Evolutionary conservation across 148 eudicot genomes (phyloP), one percentile per base, ranked within the genome.

Genomic region (Drosera capensis): DNA sequence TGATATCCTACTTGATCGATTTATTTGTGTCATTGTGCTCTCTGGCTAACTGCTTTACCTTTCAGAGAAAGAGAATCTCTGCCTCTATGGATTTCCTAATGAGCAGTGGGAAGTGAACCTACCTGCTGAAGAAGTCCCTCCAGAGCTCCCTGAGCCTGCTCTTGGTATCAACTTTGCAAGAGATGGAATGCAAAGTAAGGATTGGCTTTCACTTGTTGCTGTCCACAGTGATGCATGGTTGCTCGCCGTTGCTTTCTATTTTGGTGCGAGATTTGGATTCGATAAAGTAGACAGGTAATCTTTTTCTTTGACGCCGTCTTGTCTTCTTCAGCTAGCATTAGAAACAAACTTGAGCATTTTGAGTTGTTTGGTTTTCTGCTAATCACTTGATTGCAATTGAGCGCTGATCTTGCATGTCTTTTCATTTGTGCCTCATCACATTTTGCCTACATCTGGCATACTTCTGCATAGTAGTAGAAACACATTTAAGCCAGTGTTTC

Each of bases 61-160:
- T 49, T 40, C 45, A 41, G 45, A 41, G 22, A 41, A 41, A 41
- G 48, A 22, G 26, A 44, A 44, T 23, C 48, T 44, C 14, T 44
- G 30, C 29, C 48, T 44, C 1, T 44, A 44, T n/a, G 30, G 26
- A 13, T 44, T 14, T 15, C 48, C 48, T 9, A 44, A 44, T 23
- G 48, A 23, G 3, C 48, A 44, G n/a, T 44, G 48, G 48, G 48
- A 64, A 34, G 68, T 64, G 19, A 64, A 58, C 31, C 52, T 64
- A 17, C 68, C 68, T 15, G 68, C 62, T 39, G 68, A 64, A 52
- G 68, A 64, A 37, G 68, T 64, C 14, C 68, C 68, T 40, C 68
- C 68, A 3, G 63, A 64, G 47, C 62, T 64, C 25, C 68, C 68
- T 9, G 68, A 64, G 39, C 68, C 68, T 50, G 63, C 68, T 19